These are phyloP conservation scores for Acanthamoeba lenticulata DNA, from an alignment of 208 protist genomes.

Conservation along the genomic window DNA sequence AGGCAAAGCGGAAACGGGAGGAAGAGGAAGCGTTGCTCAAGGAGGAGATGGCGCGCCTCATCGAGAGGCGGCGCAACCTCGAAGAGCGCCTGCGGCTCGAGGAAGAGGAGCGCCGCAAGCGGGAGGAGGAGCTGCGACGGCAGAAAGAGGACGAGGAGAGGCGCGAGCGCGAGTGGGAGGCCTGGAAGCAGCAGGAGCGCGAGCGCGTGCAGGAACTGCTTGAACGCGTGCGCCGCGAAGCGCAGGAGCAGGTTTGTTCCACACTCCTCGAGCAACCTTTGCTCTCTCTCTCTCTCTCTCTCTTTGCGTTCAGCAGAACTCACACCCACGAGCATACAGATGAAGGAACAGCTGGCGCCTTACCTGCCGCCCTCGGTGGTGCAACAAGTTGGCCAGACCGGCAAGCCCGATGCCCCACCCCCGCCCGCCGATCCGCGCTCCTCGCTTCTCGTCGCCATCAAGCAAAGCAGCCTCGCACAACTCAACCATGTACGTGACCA, in stretches of 20 bases:
- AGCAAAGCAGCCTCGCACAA: neutral
- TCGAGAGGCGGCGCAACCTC: neutral
- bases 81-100: neutral
- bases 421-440: neutral
- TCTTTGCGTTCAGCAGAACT: too few relatives aligned
- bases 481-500: slow-evolving; percentile 9
- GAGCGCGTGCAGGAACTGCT: neutral
- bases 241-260: neutral
- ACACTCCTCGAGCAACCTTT: neutral
- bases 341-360: neutral
- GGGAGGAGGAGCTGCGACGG: neutral
- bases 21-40: neutral
- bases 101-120: neutral
- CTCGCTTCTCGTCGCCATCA: neutral
- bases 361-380: neutral
- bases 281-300: neutral
- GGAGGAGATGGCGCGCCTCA: neutral
- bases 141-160: neutral
- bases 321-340: neutral
- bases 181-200: neutral
- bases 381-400: too few relatives aligned
- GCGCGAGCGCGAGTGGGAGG: neutral
- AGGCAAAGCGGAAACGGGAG: neutral
- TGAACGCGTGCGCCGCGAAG: neutral
- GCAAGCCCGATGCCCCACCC: neutral